Base-by-base conservation (phyloP, 805 yeast genomes). In the Torulaspora microellipsoides region DNA sequence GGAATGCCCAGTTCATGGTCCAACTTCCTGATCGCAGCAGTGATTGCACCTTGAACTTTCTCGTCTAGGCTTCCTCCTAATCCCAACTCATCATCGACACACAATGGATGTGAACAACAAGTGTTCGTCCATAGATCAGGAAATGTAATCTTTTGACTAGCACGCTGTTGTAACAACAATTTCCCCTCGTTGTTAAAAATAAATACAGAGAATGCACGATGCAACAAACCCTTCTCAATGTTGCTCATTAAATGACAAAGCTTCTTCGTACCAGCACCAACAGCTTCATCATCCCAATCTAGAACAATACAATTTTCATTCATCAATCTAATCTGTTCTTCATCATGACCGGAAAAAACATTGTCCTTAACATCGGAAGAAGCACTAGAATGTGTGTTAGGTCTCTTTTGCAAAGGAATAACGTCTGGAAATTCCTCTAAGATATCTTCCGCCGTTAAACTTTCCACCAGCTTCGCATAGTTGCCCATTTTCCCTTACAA, bases 81-180 rank as follows among this genome's bases (percentile, higher is more conserved):
- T 9, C 97, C 97, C 60, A 89, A 70, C 66, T 93, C 99, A 30
- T 78, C 70, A 31, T 81, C 76, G 29, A 88, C 78, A 42, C 96
- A 88, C 41, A 93, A 72, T 8, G 99, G 99, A 64, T 93, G 99
- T 1, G 98, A 90, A 66, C 99, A 93, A 68, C 99, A 93, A 1
- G 99, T 93, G 65, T 93, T 93, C 20, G 99, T 93, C 99, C 99
- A 93, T 83, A 90, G 81, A 46, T 80, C 80, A 0, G 98, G 95
- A 67, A 93, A 93, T 1, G 99, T 93, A 69, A 93, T 93, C 66
- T 93, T 93, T 64, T 93, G 98, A 38, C 81, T 80, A 0, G 99
- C 98, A 56, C 99, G 80, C 69, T 91, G 97, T 69, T 93, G 99
- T 54, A 93, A 72, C 46, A 93, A 73, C 49, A 93, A 74, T 66